Base-by-base conservation (phyloP, 129 eudicot species). In the Artemisia tridentata region DNA sequence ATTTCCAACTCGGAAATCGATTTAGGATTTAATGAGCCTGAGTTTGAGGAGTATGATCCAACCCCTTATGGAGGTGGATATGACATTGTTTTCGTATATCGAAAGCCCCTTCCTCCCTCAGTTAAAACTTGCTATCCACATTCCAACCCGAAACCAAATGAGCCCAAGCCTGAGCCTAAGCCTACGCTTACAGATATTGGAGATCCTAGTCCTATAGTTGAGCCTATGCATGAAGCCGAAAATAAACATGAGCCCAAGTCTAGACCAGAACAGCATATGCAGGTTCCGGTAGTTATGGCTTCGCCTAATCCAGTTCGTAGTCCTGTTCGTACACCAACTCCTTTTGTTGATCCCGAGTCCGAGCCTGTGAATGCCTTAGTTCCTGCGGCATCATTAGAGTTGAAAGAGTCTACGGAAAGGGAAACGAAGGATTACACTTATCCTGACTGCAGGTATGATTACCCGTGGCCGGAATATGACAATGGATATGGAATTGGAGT, bases 31-130 rank as follows among this genome's bases (percentile, higher is more conserved):
- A 78, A 63, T 57, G 89, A 79, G 16, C 79, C 82, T 0, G 88
- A 84, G 5, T 83, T 77, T 69, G 95, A 79, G 23, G 95, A 89
- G 48, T 87, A 86, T 65, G 91, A 92, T 81, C 85, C 96, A 9
- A 84, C 91, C 8, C 96, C 96, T 43, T 92, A 84, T 74, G 90
- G 73, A 27, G 98, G 95, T 57, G 98, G 98, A 25, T 92, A 86
- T 67, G 95, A 89, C 72, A 76, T 65, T 5, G 41, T 73, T 43
- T 18, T 50, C 0, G 84, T 82, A 0, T 92, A 92, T 43, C 96
- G 98, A 12, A 83, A 80, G 69, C 92, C 98, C 19, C 91, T 92
- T 71, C 88, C 98, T 1, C 96, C 95, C 8, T 86, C 95, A 0
- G 92, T 85, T 49, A 25, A 71, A 63, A 89, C 83, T 53, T 92